phyloP scores from a whole-genome alignment of 164 flowering plant genomes.

The Aristolochia californica region DNA sequence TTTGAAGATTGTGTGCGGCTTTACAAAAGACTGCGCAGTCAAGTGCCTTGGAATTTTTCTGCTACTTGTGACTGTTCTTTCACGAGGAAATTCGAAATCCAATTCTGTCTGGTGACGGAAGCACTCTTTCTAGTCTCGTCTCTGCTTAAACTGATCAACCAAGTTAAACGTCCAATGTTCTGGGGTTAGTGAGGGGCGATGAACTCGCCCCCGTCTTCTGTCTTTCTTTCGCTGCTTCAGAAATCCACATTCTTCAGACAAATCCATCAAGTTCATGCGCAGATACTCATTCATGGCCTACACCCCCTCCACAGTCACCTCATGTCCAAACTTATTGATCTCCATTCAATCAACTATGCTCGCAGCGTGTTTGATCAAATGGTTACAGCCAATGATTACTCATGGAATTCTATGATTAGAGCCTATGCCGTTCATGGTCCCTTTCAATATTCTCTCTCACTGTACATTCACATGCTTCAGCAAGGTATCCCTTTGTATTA shows the following conservation, averaged over 20 bases:
- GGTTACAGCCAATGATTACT: constrained; percentile 15
- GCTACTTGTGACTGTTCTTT: no score
- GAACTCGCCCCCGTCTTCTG: constrained; percentile 1
- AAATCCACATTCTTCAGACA: constrained; percentile 11
- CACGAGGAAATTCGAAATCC: no score
- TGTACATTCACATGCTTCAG: constrained; percentile 21
- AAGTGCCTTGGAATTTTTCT: constrained; percentile 13
- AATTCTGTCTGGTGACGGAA: no score
- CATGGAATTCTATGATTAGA: constrained; percentile 22
- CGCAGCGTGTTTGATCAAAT: constrained; percentile 18
- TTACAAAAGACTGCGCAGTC: constrained; percentile 51
- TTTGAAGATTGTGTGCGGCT: constrained; percentile 66
- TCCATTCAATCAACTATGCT: constrained; percentile 15
- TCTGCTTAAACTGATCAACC: no score
- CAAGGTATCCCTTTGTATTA: constrained; percentile 13
- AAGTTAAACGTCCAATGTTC: neutral
- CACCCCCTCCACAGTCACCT: constrained; percentile 12
- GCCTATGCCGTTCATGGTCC: constrained; percentile 12
- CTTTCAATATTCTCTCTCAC: constrained; percentile 12
- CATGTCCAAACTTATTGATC: constrained; percentile 18
- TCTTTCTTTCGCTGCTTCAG: constrained; percentile 8
- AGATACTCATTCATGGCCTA: constrained; percentile 14
- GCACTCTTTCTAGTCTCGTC: no score
- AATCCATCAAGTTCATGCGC: constrained; percentile 17
- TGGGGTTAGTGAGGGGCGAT: neutral